Evolutionary conservation across 2,329 filamentous ascomycete species (phyloP), one percentile per base, ranked within the genome.

Genomic region (Arachnomyces sp.): DNA sequence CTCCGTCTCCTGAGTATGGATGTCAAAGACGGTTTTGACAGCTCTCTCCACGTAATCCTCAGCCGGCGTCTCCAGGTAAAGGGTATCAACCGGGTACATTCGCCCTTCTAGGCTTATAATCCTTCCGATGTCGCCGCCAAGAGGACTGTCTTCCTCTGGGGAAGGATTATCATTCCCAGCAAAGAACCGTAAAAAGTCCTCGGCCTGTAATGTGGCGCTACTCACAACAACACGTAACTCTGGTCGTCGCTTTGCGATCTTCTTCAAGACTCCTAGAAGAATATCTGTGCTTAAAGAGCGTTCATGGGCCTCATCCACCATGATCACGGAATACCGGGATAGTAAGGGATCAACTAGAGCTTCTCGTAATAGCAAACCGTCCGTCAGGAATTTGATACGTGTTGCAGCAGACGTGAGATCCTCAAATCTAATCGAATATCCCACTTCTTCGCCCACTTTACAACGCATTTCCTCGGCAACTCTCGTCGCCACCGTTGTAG

Each of bases 281-380:
- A 98, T 78, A 56, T 98, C 92, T 1, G 89, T 94, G 60, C 86
- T 93, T 44, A 96, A 75, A 36, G 88, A 95, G 39, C 92, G 75
- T 63, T 96, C 90, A 58, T 98, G 92, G 5, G 90, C 92, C 65
- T 96, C 90, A 57, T 98, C 92, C 6, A 98, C 84, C 87, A 98
- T 95, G 52, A 98, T 86, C 33, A 95, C 84, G 0, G 88, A 93
- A 60, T 98, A 98, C 8, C 87, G 77, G 14, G 86, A 92, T 28
- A 98, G 67, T 3, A 96, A 67, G 9, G 92, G 92, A 61, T 98
- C 92, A 3, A 95, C 86, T 3, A 98, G 74, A 18, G 90, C 92
- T 65, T 98, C 92, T 53, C 90, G 74, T 39, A 98, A 78, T 25
- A 98, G 74, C 36, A 98, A 72, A 0, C 90, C 90, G 66, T 98